phyloP scores from a whole-genome alignment of 371 early-diverging fungal species.

The Mortierella sp. region DNA sequence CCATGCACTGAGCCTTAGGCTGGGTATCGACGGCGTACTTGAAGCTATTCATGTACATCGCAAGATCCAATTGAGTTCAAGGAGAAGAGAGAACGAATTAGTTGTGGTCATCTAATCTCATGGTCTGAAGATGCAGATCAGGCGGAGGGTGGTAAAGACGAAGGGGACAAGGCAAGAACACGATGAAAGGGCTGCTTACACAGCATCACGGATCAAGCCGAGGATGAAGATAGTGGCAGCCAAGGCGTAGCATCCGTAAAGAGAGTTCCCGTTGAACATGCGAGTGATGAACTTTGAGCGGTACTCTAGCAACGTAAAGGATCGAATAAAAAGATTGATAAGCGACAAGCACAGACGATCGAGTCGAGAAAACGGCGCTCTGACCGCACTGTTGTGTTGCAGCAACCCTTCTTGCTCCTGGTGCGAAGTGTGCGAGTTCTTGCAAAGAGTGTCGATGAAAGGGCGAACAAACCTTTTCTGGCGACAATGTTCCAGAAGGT shows the following conservation, averaged over 20 bases:
- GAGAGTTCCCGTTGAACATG: constrained; percentile 76
- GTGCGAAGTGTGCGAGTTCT: background rate
- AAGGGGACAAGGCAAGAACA: background rate
- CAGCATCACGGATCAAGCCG: constrained; percentile 85
- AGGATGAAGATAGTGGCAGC: constrained; percentile 86
- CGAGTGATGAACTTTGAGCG: constrained; percentile 77
- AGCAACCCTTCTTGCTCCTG: background rate
- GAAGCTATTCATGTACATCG: constrained; percentile 59
- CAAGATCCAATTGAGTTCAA: background rate
- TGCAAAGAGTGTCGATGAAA: background rate
- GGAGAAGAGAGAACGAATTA: background rate
- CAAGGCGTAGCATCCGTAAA: constrained; percentile 84
- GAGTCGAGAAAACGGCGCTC: background rate
- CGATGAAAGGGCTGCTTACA: constrained; percentile 66
- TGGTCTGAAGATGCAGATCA: background rate
- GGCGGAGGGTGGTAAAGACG: constrained; percentile 1
- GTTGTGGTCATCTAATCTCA: background rate
- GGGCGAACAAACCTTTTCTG: constrained; percentile 66
- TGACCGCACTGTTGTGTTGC: background rate
- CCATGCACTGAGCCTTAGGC: constrained; percentile 69
- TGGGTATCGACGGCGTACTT: constrained; percentile 78
- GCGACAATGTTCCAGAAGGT: constrained; percentile 93
- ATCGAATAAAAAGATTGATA: background rate
- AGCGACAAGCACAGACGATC: constrained; percentile 4
- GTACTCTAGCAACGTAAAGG: constrained; percentile 73